A percentile compares a stretch with the other conserved stretches of the same genome.
Evolutionary conservation across 768 basidiomycete genomes (phyloP).

Genomic region (Leccinum ochraceum): DNA sequence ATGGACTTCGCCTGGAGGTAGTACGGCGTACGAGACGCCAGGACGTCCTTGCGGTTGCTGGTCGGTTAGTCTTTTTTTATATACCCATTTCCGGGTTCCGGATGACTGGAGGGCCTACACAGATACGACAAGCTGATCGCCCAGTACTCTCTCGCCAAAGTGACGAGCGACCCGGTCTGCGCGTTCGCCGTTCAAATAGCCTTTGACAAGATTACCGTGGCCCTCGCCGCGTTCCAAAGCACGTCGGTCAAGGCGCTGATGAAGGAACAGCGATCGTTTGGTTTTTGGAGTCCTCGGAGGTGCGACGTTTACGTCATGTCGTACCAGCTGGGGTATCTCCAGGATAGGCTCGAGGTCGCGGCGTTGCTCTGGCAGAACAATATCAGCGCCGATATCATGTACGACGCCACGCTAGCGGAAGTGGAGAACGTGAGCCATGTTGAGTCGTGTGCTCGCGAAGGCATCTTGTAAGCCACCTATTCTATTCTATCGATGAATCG

Average conservation of each 20-base stretch:
- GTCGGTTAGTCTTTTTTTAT: slow-evolving; percentile 51
- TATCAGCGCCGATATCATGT: slow-evolving; percentile 88
- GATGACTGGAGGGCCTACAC: background rate
- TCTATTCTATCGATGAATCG: background rate
- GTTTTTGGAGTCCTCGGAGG: slow-evolving; percentile 86
- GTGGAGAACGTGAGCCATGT: slow-evolving; percentile 63
- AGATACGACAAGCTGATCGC: slow-evolving; percentile 76
- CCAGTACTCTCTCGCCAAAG: slow-evolving; percentile 56
- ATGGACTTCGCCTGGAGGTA: slow-evolving; percentile 77
- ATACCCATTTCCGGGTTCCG: background rate
- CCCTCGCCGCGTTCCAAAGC: slow-evolving; percentile 69
- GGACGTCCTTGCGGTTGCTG: slow-evolving; percentile 80
- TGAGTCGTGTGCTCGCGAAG: slow-evolving; percentile 75
- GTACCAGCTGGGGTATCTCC: slow-evolving; percentile 70
- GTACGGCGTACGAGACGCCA: slow-evolving; percentile 62
- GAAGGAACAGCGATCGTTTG: slow-evolving; percentile 81
- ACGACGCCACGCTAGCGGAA: slow-evolving; percentile 69
- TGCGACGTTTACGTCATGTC: slow-evolving; percentile 88
- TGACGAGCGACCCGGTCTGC: slow-evolving; percentile 54
- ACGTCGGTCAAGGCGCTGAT: slow-evolving; percentile 64
- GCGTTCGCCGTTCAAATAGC: slow-evolving; percentile 78
- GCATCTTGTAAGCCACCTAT: slow-evolving; percentile 64
- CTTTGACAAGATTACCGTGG: slow-evolving; percentile 72
- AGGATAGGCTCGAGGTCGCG: slow-evolving; percentile 77
- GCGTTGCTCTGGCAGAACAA: slow-evolving; percentile 77